phyloP scores from a whole-genome alignment of 345 rosid genomes.

The Conringia planisiliqua region DNA sequence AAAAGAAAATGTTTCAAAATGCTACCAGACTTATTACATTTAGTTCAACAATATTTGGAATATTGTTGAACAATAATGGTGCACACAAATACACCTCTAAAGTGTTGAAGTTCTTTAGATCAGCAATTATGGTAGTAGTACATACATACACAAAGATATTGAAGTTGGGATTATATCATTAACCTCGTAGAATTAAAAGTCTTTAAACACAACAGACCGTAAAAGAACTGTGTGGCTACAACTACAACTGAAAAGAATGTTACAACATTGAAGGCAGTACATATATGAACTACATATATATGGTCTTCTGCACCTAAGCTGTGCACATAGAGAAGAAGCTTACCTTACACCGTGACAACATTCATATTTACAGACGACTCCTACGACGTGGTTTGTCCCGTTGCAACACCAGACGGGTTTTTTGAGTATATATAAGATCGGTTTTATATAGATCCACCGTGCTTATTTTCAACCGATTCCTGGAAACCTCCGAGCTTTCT shows the following conservation, averaged over 20 bases:
- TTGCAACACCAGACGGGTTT: not conserved
- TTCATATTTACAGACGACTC: conserved; percentile 28
- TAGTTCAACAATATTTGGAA: too few species aligned
- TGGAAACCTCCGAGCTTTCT: conserved; percentile 29
- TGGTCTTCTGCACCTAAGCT: conserved; percentile 33
- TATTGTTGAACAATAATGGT: too few species aligned
- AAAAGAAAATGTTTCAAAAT: not conserved
- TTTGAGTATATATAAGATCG: not conserved
- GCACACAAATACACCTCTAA: too few species aligned
- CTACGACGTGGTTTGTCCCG: conserved; percentile 6
- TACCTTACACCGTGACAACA: conserved; percentile 28
- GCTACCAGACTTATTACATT: not conserved
- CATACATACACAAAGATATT: not conserved
- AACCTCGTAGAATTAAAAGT: conserved; percentile 8
- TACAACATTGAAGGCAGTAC: conserved; percentile 34
- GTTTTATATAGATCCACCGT: not conserved
- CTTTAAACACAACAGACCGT: conserved; percentile 21
- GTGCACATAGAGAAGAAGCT: conserved; percentile 31
- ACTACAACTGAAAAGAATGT: conserved; percentile 19
- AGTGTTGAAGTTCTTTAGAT: not conserved
- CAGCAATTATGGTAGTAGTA: not conserved
- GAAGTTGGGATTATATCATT: conserved; percentile 20
- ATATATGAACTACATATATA: conserved; percentile 25
- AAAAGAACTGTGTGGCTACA: conserved; percentile 30
- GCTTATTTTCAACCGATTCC: conserved; percentile 2